These are phyloP conservation scores for Curvularia sp. DNA, from an alignment of 2,329 filamentous ascomycete genomes.

Conservation along the genomic window DNA sequence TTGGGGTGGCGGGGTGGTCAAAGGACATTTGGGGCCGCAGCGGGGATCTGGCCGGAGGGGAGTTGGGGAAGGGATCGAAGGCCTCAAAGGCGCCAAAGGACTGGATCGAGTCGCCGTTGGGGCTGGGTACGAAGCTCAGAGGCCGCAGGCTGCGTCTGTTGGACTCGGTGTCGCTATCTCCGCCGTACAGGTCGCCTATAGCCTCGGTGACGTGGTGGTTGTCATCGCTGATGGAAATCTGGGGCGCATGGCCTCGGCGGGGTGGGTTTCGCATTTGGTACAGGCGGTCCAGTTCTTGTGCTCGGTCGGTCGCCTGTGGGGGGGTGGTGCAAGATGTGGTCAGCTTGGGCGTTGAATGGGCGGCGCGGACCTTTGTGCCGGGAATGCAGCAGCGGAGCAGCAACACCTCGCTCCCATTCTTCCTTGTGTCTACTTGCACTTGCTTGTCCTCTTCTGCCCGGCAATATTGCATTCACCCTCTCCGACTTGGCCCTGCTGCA, in stretches of 20 bases:
- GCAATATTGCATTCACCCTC: not conserved
- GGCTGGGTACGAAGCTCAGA: constrained; percentile 74
- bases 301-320: constrained; percentile 51
- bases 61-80: constrained; percentile 44
- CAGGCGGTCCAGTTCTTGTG: constrained; percentile 55
- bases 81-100: constrained; percentile 33
- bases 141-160: constrained; percentile 67
- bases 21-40: constrained; percentile 46
- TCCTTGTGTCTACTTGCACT: not conserved
- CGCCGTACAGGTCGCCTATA: constrained; percentile 88
- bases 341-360: constrained; percentile 31
- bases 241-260: constrained; percentile 65
- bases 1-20: constrained; percentile 19
- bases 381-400: constrained; percentile 9
- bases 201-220: constrained; percentile 94
- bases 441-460: not conserved
- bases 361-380: constrained; percentile 16
- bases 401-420: not conserved
- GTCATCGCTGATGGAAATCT: constrained; percentile 81
- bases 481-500: not conserved
- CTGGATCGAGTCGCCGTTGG: constrained; percentile 60
- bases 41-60: constrained; percentile 54
- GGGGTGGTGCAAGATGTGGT: constrained; percentile 32
- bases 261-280: constrained; percentile 62
- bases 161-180: constrained; percentile 69